Conservation (phyloP, 2,329 filamentous ascomycete species). For the Rhexocercosporidium sp. region DNA sequence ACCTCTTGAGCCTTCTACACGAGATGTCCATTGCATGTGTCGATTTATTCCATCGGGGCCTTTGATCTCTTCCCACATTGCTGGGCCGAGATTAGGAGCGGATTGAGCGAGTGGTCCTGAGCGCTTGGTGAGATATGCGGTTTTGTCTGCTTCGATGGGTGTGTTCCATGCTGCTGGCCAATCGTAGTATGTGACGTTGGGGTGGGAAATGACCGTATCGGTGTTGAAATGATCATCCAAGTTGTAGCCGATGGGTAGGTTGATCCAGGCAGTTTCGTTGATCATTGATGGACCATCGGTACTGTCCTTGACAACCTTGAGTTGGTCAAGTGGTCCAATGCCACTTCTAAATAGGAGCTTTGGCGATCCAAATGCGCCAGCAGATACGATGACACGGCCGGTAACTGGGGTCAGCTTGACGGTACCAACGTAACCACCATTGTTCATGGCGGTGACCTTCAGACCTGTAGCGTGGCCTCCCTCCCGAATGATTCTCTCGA, state of each 20-base stretch:
- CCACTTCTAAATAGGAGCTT: constrained; percentile 68
- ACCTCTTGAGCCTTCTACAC: constrained; percentile 56
- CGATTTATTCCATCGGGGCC: constrained; percentile 64
- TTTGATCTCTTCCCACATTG: constrained; percentile 65
- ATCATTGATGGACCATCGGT: constrained; percentile 58
- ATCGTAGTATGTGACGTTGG: constrained; percentile 64
- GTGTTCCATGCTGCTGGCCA: constrained; percentile 64
- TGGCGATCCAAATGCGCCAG: constrained; percentile 69
- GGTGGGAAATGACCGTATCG: constrained; percentile 56
- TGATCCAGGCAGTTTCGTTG: constrained; percentile 57
- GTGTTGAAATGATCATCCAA: constrained; percentile 65
- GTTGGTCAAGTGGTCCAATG: constrained; percentile 54
- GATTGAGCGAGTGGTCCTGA: constrained; percentile 67
- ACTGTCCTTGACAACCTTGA: constrained; percentile 55
- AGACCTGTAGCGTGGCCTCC: constrained; percentile 68
- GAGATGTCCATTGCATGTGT: constrained; percentile 69
- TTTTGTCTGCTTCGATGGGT: constrained; percentile 50
- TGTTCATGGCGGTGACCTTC: constrained; percentile 62
- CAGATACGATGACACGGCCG: constrained; percentile 71
- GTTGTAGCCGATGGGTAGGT: constrained; percentile 63
- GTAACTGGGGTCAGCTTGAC: constrained; percentile 63
- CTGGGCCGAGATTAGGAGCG: constrained; percentile 67
- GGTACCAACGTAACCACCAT: constrained; percentile 61
- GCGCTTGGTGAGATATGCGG: constrained; percentile 54
- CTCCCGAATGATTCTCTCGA: constrained; percentile 68